A percentile compares a stretch with the other conserved stretches of the same genome.
These are phyloP conservation scores for Monosporozyma unispora DNA, from an alignment of 805 yeast species.

Conservation along the genomic window DNA sequence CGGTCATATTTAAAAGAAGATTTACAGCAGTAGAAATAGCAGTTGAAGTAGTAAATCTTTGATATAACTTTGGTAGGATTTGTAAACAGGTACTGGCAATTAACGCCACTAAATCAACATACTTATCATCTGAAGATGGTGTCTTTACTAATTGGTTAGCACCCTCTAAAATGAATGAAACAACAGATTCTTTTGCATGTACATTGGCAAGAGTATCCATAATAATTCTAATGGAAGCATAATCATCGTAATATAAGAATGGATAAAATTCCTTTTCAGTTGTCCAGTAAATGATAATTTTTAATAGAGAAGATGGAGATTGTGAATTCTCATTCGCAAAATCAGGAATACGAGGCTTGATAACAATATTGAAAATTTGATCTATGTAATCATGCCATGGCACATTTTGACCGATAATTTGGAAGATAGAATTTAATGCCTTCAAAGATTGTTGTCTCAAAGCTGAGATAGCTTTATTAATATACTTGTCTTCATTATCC, in stretches of 20 bases:
- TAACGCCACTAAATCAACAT: slow-evolving; percentile 41
- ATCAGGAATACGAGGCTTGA: slow-evolving; percentile 54
- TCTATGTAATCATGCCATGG: slow-evolving; percentile 50
- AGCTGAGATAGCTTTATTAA: slow-evolving; percentile 42
- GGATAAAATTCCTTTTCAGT: slow-evolving; percentile 36
- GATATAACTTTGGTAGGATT: slow-evolving; percentile 43
- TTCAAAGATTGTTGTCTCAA: slow-evolving; percentile 63
- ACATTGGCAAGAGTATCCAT: slow-evolving; percentile 44
- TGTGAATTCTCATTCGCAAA: slow-evolving; percentile 76
- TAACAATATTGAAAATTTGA: slow-evolving; percentile 42
- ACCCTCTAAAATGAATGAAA: slow-evolving; percentile 47
- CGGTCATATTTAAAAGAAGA: slow-evolving; percentile 42
- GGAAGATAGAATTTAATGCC: slow-evolving; percentile 50
- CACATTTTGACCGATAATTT: slow-evolving; percentile 39
- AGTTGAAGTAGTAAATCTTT: slow-evolving; percentile 32
- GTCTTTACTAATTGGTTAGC: slow-evolving; percentile 38
- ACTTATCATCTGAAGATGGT: slow-evolving; percentile 37
- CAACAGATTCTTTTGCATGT: slow-evolving; percentile 60
- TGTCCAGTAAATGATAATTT: slow-evolving; percentile 54
- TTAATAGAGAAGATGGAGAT: slow-evolving; percentile 71
- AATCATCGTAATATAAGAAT: slow-evolving; percentile 49
- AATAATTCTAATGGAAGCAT: slow-evolving; percentile 45
- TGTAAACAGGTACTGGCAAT: slow-evolving; percentile 50
- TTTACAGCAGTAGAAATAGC: slow-evolving; percentile 46
- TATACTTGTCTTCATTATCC: slow-evolving; percentile 15